A percentile compares a stretch with the other conserved stretches of the same genome.
phyloP scores from a whole-genome alignment of 1,284 basidiomycete species.

The Trichosporon coremiiforme region DNA sequence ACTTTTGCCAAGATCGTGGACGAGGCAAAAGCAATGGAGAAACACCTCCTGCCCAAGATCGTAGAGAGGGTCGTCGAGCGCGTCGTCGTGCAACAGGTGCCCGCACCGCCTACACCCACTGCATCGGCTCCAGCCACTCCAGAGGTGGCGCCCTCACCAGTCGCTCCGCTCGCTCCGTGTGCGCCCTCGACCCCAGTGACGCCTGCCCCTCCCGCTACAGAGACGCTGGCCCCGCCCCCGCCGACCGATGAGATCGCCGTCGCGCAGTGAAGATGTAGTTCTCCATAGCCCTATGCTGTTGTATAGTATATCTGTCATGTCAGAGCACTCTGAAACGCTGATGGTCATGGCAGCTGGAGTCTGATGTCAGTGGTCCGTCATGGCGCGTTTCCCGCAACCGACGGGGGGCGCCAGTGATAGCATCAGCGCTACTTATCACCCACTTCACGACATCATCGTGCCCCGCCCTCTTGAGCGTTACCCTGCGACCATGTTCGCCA shows the following conservation, averaged over 20 bases:
- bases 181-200: neutral
- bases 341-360: too few species aligned
- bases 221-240: neutral
- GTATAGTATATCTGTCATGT: neutral
- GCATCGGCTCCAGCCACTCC: neutral
- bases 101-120: neutral
- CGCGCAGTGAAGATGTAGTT: neutral
- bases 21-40: constrained; percentile 1
- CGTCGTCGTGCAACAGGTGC: neutral
- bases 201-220: too few species aligned
- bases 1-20: constrained; percentile 12
- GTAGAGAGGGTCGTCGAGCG: neutral
- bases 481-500: neutral
- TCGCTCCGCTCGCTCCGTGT: neutral
- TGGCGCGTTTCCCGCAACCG: neutral
- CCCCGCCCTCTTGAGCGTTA: neutral
- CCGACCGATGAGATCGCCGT: neutral
- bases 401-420: too few species aligned
- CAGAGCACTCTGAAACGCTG: too few species aligned
- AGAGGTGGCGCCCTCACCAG: neutral
- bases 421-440: neutral
- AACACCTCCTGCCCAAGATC: neutral
- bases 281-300: neutral
- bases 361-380: too few species aligned
- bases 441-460: neutral